Evolutionary conservation across 768 basidiomycete genomes (phyloP).

Genomic region (Pisolithus orientalis): DNA sequence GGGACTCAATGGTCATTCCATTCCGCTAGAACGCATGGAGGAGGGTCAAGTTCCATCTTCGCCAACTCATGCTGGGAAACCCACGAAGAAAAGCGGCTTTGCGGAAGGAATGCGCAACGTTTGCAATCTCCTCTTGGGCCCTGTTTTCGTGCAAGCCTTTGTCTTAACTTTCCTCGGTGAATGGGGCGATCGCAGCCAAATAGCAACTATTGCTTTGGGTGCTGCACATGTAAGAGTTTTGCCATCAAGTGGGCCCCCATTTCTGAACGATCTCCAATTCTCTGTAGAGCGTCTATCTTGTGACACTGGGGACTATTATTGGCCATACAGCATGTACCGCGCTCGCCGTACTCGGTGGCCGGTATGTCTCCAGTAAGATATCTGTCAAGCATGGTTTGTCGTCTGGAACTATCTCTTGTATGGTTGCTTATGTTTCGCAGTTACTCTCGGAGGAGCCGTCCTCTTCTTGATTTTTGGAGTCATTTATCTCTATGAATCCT

Average conservation of each 20-base stretch:
- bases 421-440: conserved; percentile 32
- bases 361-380: conserved; percentile 89
- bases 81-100: conserved; percentile 19
- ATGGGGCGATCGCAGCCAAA: conserved; percentile 98
- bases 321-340: conserved; percentile 87
- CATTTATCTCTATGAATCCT: conserved; percentile 69
- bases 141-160: conserved; percentile 94
- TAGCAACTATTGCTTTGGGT: conserved; percentile 92
- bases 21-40: conserved; percentile 74
- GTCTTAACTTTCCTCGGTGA: conserved; percentile 96
- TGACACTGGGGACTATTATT: conserved; percentile 82
- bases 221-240: conserved; percentile 76
- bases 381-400: conserved; percentile 84
- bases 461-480: conserved; percentile 83
- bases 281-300: conserved; percentile 81
- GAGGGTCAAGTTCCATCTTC: conserved; percentile 42
- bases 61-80: conserved; percentile 11
- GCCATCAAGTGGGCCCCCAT: neutral
- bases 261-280: neutral
- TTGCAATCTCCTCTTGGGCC: conserved; percentile 75
- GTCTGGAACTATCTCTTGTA: neutral
- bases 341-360: conserved; percentile 88
- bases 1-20: conserved; percentile 34
- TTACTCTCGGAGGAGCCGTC: conserved; percentile 74
- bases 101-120: conserved; percentile 75